Evolutionary conservation across 2,329 filamentous ascomycete genomes (phyloP).

Genomic region (Aspergillaceae sp.): DNA sequence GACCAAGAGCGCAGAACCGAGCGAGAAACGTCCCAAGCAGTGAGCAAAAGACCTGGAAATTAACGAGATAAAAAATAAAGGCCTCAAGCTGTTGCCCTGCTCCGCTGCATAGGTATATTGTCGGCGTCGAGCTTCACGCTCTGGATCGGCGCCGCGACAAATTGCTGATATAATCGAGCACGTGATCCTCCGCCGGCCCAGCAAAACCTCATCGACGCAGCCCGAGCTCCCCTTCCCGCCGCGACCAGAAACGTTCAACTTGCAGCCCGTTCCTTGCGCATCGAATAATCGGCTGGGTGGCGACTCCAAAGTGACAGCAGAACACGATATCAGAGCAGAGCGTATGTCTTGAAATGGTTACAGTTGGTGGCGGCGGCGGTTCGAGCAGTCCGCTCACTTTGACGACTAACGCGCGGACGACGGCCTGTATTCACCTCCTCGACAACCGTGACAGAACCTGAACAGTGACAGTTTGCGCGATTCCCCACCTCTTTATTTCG

Average conservation of each 20-base stretch:
- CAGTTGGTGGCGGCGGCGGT: slow-evolving; percentile 26
- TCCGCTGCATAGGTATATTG: background rate
- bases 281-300: slow-evolving; percentile 4
- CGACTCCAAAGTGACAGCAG: background rate
- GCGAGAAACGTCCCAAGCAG: background rate
- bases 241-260: slow-evolving; percentile 7
- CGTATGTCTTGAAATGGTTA: slow-evolving; percentile 30
- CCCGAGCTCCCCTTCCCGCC: slow-evolving; percentile 15
- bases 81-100: too few species aligned
- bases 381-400: slow-evolving; percentile 32
- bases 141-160: background rate
- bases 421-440: slow-evolving; percentile 9
- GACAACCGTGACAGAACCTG: slow-evolving; percentile 14
- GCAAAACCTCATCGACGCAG: slow-evolving; percentile 14
- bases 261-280: slow-evolving; percentile 9
- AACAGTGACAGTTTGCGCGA: slow-evolving; percentile 10
- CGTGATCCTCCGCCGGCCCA: background rate
- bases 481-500: slow-evolving; percentile 5
- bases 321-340: background rate
- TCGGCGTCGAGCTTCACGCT: background rate
- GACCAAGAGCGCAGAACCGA: background rate
- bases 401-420: slow-evolving; percentile 24
- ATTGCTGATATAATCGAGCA: slow-evolving; percentile 7
- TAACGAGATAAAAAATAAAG: too few species aligned
- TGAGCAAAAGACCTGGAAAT: background rate